A percentile compares a stretch with the other conserved stretches of the same genome.
Conservation (phyloP, 179 eudicot species). For the Actinidia arguta region DNA sequence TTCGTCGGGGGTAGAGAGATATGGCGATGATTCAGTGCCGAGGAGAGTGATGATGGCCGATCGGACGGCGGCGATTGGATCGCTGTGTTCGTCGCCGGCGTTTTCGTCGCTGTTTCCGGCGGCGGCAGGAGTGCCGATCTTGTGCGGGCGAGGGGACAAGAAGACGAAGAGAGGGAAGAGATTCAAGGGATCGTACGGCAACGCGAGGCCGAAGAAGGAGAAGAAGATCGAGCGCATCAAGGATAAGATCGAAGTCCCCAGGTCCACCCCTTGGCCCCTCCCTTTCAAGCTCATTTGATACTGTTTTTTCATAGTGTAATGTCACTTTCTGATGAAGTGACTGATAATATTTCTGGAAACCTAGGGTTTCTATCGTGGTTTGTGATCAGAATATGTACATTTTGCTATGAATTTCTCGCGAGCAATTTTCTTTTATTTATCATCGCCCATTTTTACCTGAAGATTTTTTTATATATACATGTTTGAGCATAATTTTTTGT, state of each 20-base stretch:
- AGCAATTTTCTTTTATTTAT: too few species aligned
- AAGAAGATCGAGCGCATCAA: slow-evolving; percentile 76
- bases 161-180: slow-evolving; percentile 89
- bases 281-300: slow-evolving; percentile 89
- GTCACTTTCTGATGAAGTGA: too few species aligned
- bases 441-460: too few species aligned
- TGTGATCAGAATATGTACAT: not conserved
- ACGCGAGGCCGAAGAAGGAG: slow-evolving; percentile 81
- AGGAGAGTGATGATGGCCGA: slow-evolving; percentile 42
- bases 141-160: slow-evolving; percentile 98
- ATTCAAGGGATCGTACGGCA: slow-evolving; percentile 91
- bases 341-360: slow-evolving; percentile 1
- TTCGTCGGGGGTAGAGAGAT: not conserved
- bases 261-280: slow-evolving; percentile 99
- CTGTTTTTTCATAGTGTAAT: not conserved
- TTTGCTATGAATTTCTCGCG: not conserved
- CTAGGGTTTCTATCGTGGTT: not conserved
- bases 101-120: too few species aligned
- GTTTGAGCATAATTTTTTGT: too few species aligned
- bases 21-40: slow-evolving; percentile 72
- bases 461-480: too few species aligned
- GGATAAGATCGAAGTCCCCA: slow-evolving; percentile 87
- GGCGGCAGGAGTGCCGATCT: slow-evolving; percentile 35
- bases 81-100: slow-evolving; percentile 34
- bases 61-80: slow-evolving; percentile 30